Evolutionary conservation across 768 basidiomycete genomes (phyloP).

Genomic region (Strobilomyces echinocephalus): DNA sequence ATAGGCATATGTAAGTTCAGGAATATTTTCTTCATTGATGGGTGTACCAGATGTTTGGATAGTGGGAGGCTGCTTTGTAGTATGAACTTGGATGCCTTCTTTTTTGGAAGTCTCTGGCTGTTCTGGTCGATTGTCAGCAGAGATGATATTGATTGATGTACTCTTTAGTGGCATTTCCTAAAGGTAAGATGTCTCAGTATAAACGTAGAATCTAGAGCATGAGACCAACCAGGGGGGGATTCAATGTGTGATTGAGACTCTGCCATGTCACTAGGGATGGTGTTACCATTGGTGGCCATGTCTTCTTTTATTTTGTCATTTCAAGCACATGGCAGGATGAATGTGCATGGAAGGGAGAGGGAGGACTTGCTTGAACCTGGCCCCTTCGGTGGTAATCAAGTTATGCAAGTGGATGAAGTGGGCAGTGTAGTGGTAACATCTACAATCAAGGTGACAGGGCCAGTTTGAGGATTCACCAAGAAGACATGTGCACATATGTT

Average conservation of each 20-base stretch:
- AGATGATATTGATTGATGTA: constrained; percentile 1
- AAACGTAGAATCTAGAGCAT: background rate
- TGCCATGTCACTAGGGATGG: constrained; percentile 5
- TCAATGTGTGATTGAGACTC: background rate
- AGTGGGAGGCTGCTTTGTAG: background rate
- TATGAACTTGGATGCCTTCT: background rate
- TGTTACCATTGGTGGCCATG: constrained; percentile 16
- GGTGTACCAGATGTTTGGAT: background rate
- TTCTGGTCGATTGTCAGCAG: background rate
- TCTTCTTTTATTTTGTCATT: constrained; percentile 47
- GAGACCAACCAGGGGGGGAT: constrained; percentile 9
- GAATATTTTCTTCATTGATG: constrained; percentile 4
- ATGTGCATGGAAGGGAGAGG: background rate
- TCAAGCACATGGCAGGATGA: constrained; percentile 38
- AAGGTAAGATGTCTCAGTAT: background rate
- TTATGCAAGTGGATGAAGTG: constrained; percentile 68
- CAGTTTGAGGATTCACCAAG: no score
- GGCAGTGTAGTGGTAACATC: constrained; percentile 59
- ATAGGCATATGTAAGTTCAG: background rate
- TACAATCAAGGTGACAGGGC: no score
- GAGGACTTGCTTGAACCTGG: constrained; percentile 62
- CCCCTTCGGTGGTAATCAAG: constrained; percentile 70
- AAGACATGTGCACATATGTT: no score
- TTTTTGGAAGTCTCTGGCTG: constrained; percentile 1
- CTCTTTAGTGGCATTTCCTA: constrained; percentile 12